A percentile compares a stretch with the other conserved stretches of the same genome.
phyloP scores from a whole-genome alignment of 768 basidiomycete genomes.

The Tulasnella sp. region DNA sequence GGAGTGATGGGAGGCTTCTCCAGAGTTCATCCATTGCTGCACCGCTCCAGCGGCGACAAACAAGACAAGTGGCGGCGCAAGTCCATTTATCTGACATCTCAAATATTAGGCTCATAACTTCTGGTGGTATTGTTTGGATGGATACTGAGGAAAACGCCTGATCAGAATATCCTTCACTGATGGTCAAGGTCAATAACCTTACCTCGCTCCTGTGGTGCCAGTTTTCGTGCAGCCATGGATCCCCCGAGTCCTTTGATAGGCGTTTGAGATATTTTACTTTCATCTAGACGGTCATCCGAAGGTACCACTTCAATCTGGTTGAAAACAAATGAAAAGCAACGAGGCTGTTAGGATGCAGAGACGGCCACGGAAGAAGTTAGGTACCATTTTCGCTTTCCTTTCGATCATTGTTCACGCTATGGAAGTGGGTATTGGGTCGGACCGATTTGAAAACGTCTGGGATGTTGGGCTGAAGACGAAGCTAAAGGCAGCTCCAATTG shows the following conservation, averaged over 20 bases:
- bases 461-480: too few species aligned
- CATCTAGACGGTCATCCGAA: too few species aligned
- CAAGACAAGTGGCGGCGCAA: neutral
- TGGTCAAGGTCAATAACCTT: neutral
- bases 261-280: too few species aligned
- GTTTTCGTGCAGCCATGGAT: neutral
- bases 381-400: neutral
- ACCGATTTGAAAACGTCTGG: too few species aligned
- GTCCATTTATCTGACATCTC: neutral
- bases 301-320: neutral
- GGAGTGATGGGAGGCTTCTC: neutral
- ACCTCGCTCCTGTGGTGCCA: neutral
- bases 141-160: neutral
- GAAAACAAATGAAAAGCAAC: neutral
- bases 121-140: neutral
- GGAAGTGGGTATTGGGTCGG: too few species aligned
- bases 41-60: slow-evolving; percentile 7
- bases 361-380: neutral
- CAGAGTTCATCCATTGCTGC: slow-evolving; percentile 16
- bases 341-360: neutral
- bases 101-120: neutral
- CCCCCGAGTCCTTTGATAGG: neutral
- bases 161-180: neutral
- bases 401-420: neutral
- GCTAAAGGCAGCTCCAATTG: too few species aligned